Conservation (phyloP, 345 rosid species). For the Camelina hispida region DNA sequence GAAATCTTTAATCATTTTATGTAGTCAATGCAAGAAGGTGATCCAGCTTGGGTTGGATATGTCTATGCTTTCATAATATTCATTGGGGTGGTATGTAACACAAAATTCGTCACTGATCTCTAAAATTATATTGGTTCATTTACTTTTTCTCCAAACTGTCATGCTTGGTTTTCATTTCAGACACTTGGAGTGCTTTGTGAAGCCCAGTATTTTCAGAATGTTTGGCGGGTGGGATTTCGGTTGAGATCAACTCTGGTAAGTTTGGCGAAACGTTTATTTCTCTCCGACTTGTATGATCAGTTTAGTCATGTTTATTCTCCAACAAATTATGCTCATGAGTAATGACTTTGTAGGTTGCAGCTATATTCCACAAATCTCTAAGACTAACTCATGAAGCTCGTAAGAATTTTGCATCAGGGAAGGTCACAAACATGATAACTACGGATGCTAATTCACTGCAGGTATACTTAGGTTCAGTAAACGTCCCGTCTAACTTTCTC, state of each 20-base stretch:
- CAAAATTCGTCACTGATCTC: neutral
- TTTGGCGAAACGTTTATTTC: conserved; percentile 11
- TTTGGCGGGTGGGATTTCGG: conserved; percentile 86
- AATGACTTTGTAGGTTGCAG: conserved; percentile 67
- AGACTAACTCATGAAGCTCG: conserved; percentile 88
- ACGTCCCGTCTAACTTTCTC: neutral
- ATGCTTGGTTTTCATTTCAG: conserved; percentile 47
- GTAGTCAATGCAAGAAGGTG: conserved; percentile 96
- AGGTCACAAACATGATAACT: conserved; percentile 93
- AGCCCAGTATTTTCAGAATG: conserved; percentile 82
- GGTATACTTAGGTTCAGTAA: conserved; percentile 47
- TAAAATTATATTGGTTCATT: neutral
- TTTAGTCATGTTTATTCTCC: conserved; percentile 27
- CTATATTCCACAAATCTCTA: conserved; percentile 85
- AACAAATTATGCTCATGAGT: conserved; percentile 35
- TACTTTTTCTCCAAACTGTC: neutral
- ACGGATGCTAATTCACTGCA: conserved; percentile 93
- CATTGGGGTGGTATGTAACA: conserved; percentile 71
- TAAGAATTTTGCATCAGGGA: conserved; percentile 83
- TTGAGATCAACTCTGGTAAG: conserved; percentile 91
- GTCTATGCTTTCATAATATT: conserved; percentile 84
- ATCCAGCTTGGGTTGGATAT: conserved; percentile 90
- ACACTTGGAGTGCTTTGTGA: conserved; percentile 76
- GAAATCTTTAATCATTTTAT: conserved; percentile 20
- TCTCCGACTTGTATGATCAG: neutral